phyloP scores from a whole-genome alignment of 2,329 filamentous ascomycete species.

The Nigrospora oryzae region DNA sequence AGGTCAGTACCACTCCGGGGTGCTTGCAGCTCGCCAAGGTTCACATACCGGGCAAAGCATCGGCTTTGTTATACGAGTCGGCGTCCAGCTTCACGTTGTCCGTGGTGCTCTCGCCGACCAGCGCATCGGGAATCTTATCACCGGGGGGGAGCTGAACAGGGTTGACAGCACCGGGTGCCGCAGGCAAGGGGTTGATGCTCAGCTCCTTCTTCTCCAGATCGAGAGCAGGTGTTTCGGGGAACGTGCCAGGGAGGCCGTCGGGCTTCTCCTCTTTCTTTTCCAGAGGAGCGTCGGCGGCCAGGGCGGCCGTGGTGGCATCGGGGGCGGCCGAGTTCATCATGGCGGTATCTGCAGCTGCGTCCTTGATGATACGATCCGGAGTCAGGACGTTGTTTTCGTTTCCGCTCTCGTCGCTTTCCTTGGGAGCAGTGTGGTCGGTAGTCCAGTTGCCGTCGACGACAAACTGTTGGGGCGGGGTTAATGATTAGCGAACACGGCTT shows the following conservation, averaged over 20 bases:
- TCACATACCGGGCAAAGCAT: conserved; percentile 44
- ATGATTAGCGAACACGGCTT: background rate
- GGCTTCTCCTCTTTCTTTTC: conserved; percentile 21
- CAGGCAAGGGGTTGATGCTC: conserved; percentile 53
- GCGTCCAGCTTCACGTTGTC: conserved; percentile 70
- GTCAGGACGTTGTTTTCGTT: conserved; percentile 91
- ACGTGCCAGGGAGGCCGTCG: conserved; percentile 55
- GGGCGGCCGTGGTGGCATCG: conserved; percentile 60
- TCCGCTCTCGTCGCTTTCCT: conserved; percentile 73
- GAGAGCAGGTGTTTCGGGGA: conserved; percentile 61
- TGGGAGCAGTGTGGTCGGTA: conserved; percentile 69
- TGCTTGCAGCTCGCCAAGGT: conserved; percentile 2
- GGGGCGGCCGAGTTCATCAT: conserved; percentile 62
- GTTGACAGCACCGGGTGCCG: conserved; percentile 60
- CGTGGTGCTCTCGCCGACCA: conserved; percentile 62
- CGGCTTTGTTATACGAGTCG: conserved; percentile 78
- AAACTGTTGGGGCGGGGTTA: conserved; percentile 50
- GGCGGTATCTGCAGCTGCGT: conserved; percentile 35
- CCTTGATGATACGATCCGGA: conserved; percentile 56
- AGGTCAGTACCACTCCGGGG: background rate
- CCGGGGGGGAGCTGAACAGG: conserved; percentile 73
- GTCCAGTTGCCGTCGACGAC: conserved; percentile 91
- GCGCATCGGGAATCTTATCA: conserved; percentile 66
- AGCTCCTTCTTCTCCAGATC: conserved; percentile 40
- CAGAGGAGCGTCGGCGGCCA: conserved; percentile 58